phyloP scores from a whole-genome alignment of 352 stramenopile genomes.

The Chrysophaeum taylorii region DNA sequence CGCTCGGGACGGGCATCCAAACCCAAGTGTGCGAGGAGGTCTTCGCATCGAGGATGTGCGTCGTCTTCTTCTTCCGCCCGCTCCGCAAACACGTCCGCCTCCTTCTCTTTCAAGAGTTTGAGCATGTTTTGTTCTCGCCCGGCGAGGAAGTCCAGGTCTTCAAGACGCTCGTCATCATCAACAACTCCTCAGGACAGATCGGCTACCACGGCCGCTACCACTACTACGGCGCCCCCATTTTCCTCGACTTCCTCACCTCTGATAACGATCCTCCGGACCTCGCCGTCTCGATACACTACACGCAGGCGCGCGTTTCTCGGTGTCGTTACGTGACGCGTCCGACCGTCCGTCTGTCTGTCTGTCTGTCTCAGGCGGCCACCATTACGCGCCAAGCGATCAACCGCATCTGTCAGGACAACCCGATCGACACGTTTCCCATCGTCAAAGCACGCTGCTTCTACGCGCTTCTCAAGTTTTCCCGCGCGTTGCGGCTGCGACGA shows the following conservation, averaged over 20 bases:
- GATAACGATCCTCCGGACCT: background rate
- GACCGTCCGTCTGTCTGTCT: no score
- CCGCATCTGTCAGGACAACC: background rate
- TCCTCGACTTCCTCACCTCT: constrained; percentile 4
- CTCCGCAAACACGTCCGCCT: background rate
- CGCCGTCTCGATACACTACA: background rate
- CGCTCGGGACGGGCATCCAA: no score
- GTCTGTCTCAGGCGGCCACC: background rate
- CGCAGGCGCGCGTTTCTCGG: no score
- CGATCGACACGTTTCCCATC: background rate
- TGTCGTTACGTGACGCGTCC: no score
- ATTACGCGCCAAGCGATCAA: background rate
- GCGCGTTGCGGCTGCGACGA: no score
- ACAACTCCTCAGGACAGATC: background rate
- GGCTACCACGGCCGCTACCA: background rate
- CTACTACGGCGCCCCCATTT: background rate
- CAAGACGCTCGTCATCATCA: constrained; percentile 1
- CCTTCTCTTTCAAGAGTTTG: background rate
- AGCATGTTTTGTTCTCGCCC: background rate
- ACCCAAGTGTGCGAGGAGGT: background rate
- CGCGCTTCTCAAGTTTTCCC: background rate
- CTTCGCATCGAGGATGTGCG: background rate
- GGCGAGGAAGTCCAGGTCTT: background rate
- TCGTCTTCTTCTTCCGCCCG: background rate
- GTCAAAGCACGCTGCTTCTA: background rate